A percentile compares a stretch with the other conserved stretches of the same genome.
phyloP scores from a whole-genome alignment of 495 filamentous ascomycete genomes.

The Letharia columbiana region DNA sequence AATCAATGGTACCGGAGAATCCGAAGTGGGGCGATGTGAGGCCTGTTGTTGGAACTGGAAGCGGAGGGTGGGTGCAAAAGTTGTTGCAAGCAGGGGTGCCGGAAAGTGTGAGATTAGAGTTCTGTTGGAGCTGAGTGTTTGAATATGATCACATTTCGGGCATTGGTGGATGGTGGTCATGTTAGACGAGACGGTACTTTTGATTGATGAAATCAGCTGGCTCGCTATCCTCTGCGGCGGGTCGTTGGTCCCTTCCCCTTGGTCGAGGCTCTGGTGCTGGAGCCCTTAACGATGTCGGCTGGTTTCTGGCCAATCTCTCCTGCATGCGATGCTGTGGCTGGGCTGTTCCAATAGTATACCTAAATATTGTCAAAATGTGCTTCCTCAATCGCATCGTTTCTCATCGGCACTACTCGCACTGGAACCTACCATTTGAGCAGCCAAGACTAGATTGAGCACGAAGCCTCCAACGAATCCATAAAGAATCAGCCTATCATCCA shows the following conservation, averaged over 20 bases:
- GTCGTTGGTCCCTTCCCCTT: slow-evolving; percentile 40
- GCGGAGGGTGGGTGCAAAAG: not conserved
- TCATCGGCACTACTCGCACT: not conserved
- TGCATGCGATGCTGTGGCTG: slow-evolving; percentile 38
- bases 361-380: not conserved
- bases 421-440: slow-evolving; percentile 64
- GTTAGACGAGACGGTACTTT: not conserved
- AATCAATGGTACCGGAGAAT: not conserved
- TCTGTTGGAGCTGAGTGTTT: not conserved
- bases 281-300: slow-evolving; percentile 29
- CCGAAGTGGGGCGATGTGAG: not conserved
- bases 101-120: not conserved
- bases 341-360: slow-evolving; percentile 82
- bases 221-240: slow-evolving; percentile 39
- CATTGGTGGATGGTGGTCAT: not conserved
- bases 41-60: not conserved
- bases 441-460: slow-evolving; percentile 75
- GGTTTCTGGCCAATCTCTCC: slow-evolving; percentile 36
- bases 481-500: slow-evolving; percentile 88
- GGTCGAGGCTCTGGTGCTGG: slow-evolving; percentile 33
- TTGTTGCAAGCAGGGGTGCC: not conserved
- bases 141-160: not conserved
- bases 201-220: not conserved
- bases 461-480: slow-evolving; percentile 89
- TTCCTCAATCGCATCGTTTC: not conserved